Percentiles rank a stretch among this genome's conserved stretches.
Evolutionary conservation across 2,329 filamentous ascomycete genomes (phyloP).

Genomic region (Claviceps maximensis): DNA sequence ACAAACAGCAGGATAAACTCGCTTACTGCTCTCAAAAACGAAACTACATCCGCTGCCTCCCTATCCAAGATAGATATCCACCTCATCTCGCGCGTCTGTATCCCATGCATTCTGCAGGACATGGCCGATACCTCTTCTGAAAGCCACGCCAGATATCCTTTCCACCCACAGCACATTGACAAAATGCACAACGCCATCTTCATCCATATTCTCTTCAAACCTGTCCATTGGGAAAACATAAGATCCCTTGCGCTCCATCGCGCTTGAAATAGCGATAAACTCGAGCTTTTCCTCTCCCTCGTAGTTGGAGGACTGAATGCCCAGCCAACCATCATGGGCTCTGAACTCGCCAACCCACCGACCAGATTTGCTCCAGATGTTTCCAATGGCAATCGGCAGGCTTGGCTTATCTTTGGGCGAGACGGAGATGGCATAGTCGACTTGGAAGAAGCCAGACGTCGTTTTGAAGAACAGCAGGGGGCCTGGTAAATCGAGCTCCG

Average conservation of each 20-base stretch:
- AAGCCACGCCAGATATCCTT: slow-evolving; percentile 28
- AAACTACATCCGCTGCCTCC: neutral
- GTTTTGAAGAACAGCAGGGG: slow-evolving; percentile 28
- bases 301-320: slow-evolving; percentile 32
- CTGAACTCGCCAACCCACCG: slow-evolving; percentile 29
- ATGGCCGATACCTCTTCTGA: slow-evolving; percentile 29
- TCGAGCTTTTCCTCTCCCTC: slow-evolving; percentile 30
- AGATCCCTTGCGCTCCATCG: slow-evolving; percentile 28
- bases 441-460: slow-evolving; percentile 25
- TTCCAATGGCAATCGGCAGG: slow-evolving; percentile 29
- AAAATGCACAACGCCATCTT: slow-evolving; percentile 29
- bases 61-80: slow-evolving; percentile 28
- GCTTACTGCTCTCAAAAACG: neutral
- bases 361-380: slow-evolving; percentile 24
- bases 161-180: slow-evolving; percentile 35
- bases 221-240: slow-evolving; percentile 25
- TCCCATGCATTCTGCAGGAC: slow-evolving; percentile 29
- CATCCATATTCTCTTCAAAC: slow-evolving; percentile 28
- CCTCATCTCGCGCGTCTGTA: slow-evolving; percentile 24
- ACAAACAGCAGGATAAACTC: neutral
- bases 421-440: slow-evolving; percentile 25
- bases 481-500: slow-evolving; percentile 22
- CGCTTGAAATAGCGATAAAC: slow-evolving; percentile 29
- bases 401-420: slow-evolving; percentile 21
- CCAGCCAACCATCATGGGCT: slow-evolving; percentile 32